Evolutionary conservation across 768 basidiomycete species (phyloP).

Genomic region (Auriscalpium vulgare): DNA sequence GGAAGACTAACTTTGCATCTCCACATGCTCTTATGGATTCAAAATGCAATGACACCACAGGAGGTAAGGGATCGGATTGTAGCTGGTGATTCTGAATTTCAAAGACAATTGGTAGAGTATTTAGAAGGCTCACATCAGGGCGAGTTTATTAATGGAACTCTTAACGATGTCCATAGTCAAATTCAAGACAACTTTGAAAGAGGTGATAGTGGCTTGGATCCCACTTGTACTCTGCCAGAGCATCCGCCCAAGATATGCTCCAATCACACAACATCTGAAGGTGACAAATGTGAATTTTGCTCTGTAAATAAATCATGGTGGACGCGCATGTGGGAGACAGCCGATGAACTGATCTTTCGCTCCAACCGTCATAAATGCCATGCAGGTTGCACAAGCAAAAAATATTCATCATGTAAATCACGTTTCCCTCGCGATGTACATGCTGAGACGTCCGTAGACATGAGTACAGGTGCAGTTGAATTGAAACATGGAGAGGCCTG

Average conservation of each 20-base stretch:
- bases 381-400: constrained; percentile 23
- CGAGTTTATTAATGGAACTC: background rate
- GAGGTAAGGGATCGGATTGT: constrained; percentile 12
- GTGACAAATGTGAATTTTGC: too few species aligned
- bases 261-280: too few species aligned
- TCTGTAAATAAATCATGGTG: too few species aligned
- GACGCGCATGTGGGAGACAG: background rate
- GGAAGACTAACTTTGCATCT: constrained; percentile 17
- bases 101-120: constrained; percentile 3
- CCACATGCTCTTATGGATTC: constrained; percentile 15
- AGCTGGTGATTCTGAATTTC: constrained; percentile 7
- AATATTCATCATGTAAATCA: constrained; percentile 23
- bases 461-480: constrained; percentile 19
- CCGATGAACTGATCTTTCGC: constrained; percentile 4
- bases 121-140: constrained; percentile 12
- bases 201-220: too few species aligned
- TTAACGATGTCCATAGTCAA: background rate
- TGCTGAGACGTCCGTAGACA: constrained; percentile 22
- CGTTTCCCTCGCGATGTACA: constrained; percentile 27
- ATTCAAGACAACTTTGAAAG: background rate
- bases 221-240: too few species aligned
- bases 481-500: constrained; percentile 25
- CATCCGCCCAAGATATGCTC: too few species aligned
- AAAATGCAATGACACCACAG: constrained; percentile 7
- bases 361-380: constrained; percentile 3